A percentile compares a stretch with the other conserved stretches of the same genome.
phyloP scores from a whole-genome alignment of 345 rosid species.

The Aegle marmelos region DNA sequence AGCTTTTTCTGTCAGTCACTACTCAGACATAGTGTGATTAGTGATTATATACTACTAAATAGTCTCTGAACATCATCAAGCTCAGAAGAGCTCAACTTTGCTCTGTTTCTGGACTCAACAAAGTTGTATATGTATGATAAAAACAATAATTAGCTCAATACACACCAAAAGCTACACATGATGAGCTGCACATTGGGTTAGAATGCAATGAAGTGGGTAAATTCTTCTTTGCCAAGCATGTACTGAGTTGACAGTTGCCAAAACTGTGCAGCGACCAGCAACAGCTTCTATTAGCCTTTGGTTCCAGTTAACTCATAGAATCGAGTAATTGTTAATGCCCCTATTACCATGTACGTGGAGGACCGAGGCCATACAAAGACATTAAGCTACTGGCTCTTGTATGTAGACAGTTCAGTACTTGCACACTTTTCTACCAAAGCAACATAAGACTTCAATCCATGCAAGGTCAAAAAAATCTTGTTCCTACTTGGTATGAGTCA shows the following conservation, averaged over 20 bases:
- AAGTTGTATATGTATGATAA: background rate
- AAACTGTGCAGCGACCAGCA: slow-evolving; percentile 6
- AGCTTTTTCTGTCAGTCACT: background rate
- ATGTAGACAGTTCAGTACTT: slow-evolving; percentile 2
- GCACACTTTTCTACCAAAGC: slow-evolving; percentile 5
- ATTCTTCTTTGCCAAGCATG: background rate
- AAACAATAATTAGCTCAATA: slow-evolving; percentile 9
- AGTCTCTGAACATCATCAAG: background rate
- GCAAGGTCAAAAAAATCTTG: slow-evolving; percentile 15
- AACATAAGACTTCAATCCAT: slow-evolving; percentile 4
- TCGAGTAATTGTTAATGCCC: slow-evolving; percentile 26
- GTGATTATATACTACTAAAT: too few relatives aligned
- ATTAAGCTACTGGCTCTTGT: background rate
- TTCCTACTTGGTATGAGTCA: slow-evolving; percentile 10
- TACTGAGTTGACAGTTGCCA: background rate
- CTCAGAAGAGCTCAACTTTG: background rate
- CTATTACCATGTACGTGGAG: slow-evolving; percentile 33
- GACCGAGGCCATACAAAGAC: slow-evolving; percentile 6
- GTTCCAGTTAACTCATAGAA: slow-evolving; percentile 22
- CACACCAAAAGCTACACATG: slow-evolving; percentile 2
- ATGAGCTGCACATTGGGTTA: slow-evolving; percentile 14
- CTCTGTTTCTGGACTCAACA: background rate
- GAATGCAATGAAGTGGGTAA: background rate
- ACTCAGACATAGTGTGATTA: background rate
- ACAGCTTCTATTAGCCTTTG: background rate